Base-by-base conservation (phyloP, 345 rosid genomes). In the Angophora floribunda region DNA sequence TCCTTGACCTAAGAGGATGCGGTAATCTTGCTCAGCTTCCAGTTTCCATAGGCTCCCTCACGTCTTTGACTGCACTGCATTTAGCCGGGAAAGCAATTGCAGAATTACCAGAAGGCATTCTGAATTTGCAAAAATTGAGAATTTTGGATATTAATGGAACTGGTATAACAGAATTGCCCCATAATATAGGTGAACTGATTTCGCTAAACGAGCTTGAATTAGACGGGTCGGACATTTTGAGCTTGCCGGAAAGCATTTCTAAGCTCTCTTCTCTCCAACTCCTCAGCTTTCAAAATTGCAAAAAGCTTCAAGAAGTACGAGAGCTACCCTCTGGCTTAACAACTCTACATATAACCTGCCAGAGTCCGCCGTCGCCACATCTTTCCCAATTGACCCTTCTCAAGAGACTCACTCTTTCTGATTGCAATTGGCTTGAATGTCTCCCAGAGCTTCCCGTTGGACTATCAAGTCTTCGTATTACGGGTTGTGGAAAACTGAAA, bases 301-400 rank as follows among this genome's bases (percentile, higher is more conserved):
- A 36, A 13, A 36, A 75, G 47, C 47, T 36, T 75, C 47, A 36
- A 19, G 82, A 75, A 75, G 26, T 36, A 44, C 82, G 22, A 19
- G 82, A 75, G 19, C 82, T 75, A 47, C 82, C 82, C 47, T 75
- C 49, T 17, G 11, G 26, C 82, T 75, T 75, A 41, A 11, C 49
- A 75, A 7, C 0, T 75, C 45, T 75, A 36, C 3, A 13, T 9
- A 41, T 75, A 9, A 75, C 82, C 49, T 75, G 49, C 26, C 49
- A 0, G 0, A 36, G 82, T 75, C 49, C 7, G 0, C 47, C 26
- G 36, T 75, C 2, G 47, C 82, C 82, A 75, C 26, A 75, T 75
- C 49, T 36, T 75, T 75, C 26, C 80, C 82, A 36, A 12, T 47
- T 75, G 47, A 36, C 26, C 13, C 82, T 75, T 36, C 82, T 75